Evolutionary conservation across 2,329 filamentous ascomycete genomes (phyloP).

Genomic region (Leptographium procerum): DNA sequence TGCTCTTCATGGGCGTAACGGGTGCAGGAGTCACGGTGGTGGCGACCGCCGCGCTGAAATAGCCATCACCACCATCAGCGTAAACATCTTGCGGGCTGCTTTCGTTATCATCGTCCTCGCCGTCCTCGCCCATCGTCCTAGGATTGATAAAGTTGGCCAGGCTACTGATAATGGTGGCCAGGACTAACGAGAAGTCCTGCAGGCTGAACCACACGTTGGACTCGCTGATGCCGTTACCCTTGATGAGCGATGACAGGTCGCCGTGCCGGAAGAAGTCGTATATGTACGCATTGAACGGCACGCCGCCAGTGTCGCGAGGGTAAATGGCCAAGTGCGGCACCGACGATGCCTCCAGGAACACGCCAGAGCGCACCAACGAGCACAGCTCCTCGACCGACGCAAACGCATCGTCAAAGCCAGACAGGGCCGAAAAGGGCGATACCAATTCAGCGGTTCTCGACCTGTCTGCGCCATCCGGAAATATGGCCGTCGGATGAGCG

Average conservation of each 20-base stretch:
- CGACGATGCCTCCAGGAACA: slow-evolving; percentile 65
- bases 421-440: slow-evolving; percentile 64
- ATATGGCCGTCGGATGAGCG: too few species aligned
- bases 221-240: slow-evolving; percentile 53
- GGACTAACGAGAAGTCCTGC: slow-evolving; percentile 44
- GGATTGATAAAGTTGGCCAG: slow-evolving; percentile 30
- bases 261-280: slow-evolving; percentile 72
- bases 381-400: slow-evolving; percentile 56
- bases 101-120: slow-evolving; percentile 26
- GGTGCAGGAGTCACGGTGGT: too few species aligned
- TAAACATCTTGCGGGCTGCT: not conserved
- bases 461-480: too few species aligned
- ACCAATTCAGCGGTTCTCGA: too few species aligned
- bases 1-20: not conserved
- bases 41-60: too few species aligned
- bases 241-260: slow-evolving; percentile 45
- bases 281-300: slow-evolving; percentile 54
- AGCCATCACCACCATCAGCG: not conserved
- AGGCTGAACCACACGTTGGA: slow-evolving; percentile 63
- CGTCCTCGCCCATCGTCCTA: slow-evolving; percentile 33
- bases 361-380: slow-evolving; percentile 48
- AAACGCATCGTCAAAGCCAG: slow-evolving; percentile 55
- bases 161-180: slow-evolving; percentile 49
- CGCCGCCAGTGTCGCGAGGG: slow-evolving; percentile 36
- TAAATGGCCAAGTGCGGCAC: slow-evolving; percentile 57